These are phyloP conservation scores for Verruconis gallopava DNA, from an alignment of 2,329 filamentous ascomycete genomes.

Conservation along the genomic window DNA sequence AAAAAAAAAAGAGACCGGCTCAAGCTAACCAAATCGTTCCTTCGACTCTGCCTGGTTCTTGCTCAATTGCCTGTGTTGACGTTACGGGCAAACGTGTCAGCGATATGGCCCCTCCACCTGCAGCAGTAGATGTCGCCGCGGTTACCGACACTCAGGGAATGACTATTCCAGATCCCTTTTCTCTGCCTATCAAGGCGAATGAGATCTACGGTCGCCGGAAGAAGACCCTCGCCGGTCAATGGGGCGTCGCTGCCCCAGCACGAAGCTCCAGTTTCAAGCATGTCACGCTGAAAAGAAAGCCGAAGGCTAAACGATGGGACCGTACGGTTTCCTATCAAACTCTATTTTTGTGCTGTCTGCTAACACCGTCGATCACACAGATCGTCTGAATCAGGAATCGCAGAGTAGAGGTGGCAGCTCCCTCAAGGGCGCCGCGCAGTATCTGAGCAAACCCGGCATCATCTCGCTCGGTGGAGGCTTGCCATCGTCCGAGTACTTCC, in stretches of 20 bases:
- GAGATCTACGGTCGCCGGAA: conserved; percentile 55
- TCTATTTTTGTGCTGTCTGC: neutral
- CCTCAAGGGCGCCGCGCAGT: conserved; percentile 72
- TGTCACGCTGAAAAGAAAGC: conserved; percentile 47
- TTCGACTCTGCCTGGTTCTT: too few relatives aligned
- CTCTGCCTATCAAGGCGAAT: conserved; percentile 38
- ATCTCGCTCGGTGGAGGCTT: conserved; percentile 90
- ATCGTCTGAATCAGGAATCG: conserved; percentile 37
- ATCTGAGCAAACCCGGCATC: conserved; percentile 66
- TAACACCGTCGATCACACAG: conserved; percentile 16
- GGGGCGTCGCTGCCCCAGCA: conserved; percentile 63
- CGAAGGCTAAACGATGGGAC: conserved; percentile 72
- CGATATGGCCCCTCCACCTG: conserved; percentile 10
- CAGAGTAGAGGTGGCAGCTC: conserved; percentile 41
- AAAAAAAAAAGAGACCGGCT: too few relatives aligned
- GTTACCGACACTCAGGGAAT: conserved; percentile 34
- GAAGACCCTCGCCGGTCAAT: conserved; percentile 57
- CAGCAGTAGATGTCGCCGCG: conserved; percentile 28
- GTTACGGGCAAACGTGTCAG: too few relatives aligned
- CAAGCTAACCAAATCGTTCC: too few relatives aligned
- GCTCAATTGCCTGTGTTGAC: too few relatives aligned
- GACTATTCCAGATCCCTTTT: conserved; percentile 39
- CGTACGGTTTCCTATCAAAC: conserved; percentile 44
- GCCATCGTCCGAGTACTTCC: conserved; percentile 82
- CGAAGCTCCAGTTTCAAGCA: conserved; percentile 76